Percentiles rank a stretch among this genome's conserved stretches.
Conservation (phyloP, 106 monocot genomes). For the Dendrobium chrysotoxum region DNA sequence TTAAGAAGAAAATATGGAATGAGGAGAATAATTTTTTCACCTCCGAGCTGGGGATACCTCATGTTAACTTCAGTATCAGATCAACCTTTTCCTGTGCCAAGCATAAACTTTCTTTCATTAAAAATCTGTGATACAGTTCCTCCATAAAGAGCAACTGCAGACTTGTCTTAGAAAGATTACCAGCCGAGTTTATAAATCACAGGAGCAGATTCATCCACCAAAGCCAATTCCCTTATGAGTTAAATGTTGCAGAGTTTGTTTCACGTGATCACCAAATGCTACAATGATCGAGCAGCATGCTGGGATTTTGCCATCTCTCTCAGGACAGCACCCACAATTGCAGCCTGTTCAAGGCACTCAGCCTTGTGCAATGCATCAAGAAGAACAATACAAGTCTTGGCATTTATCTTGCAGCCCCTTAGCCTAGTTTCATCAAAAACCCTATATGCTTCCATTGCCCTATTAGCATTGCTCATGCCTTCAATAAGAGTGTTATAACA, state of each 20-base stretch:
- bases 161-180: neutral
- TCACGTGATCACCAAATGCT: neutral
- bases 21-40: neutral
- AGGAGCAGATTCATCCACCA: neutral
- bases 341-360: conserved; percentile 88
- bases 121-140: neutral
- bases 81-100: neutral
- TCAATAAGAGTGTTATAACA: conserved; percentile 86
- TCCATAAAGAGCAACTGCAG: neutral
- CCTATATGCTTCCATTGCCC: conserved; percentile 76
- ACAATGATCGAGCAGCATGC: conserved; percentile 59
- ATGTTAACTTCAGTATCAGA: neutral
- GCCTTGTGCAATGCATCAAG: conserved; percentile 84
- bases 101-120: neutral
- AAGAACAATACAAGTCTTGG: conserved; percentile 82
- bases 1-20: neutral
- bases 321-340: conserved; percentile 85
- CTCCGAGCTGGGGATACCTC: neutral
- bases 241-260: neutral
- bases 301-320: conserved; percentile 98
- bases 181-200: neutral
- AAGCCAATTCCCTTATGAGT: neutral
- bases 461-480: conserved; percentile 87
- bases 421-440: conserved; percentile 84
- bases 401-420: conserved; percentile 72